Conservation (phyloP, 441 rosid species). For the Lagerstroemia fauriei region DNA sequence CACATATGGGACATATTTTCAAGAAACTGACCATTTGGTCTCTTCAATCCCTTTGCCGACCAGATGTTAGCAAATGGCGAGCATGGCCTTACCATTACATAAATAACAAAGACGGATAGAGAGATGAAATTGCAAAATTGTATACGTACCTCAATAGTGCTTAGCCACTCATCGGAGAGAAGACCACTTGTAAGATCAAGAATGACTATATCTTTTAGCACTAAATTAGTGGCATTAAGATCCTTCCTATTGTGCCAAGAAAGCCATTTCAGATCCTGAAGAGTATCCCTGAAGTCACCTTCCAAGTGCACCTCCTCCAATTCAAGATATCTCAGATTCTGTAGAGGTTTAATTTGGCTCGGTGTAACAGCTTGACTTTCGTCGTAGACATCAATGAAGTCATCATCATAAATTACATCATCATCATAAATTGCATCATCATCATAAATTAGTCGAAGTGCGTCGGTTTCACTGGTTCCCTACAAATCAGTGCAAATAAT, state of each 20-base stretch:
- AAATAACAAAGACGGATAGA: too few species aligned
- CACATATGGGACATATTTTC: neutral
- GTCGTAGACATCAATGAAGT: neutral
- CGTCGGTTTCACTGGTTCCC: too few species aligned
- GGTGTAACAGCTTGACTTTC: too few species aligned
- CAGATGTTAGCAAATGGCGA: too few species aligned
- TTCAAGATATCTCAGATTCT: conserved; percentile 8
- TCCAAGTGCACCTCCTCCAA: neutral
- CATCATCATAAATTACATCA: neutral
- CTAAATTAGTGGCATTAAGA: neutral
- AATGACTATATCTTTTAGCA: conserved; percentile 9
- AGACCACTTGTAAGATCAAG: neutral
- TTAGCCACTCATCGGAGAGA: conserved; percentile 4
- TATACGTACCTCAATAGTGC: conserved; percentile 8
- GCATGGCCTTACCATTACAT: too few species aligned
- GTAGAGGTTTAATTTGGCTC: neutral
- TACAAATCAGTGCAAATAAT: too few species aligned
- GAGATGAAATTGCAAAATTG: neutral
- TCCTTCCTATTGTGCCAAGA: neutral
- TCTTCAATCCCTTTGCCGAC: too few species aligned
- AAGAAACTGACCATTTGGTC: too few species aligned
- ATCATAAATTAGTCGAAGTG: neutral
- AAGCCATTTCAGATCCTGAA: conserved; percentile 14
- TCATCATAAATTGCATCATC: neutral
- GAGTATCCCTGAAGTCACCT: too few species aligned